Evolutionary conservation across 192 early-diverging fungal genomes (phyloP).

Genomic region (Gamsiella multidivaricata): DNA sequence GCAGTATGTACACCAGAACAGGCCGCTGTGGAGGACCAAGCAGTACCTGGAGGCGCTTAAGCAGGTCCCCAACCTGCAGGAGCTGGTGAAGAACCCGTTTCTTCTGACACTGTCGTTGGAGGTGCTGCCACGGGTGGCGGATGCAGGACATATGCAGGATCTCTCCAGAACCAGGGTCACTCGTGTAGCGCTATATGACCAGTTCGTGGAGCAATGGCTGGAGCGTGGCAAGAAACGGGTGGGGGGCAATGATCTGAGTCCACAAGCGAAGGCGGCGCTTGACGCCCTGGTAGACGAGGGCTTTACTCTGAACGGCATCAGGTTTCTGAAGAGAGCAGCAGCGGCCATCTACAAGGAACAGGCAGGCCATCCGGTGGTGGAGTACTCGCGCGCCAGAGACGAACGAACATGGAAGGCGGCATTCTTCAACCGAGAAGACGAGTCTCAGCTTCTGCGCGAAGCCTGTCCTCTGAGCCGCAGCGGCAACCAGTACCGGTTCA

Average conservation of each 20-base stretch:
- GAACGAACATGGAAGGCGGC: neutral
- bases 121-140: neutral
- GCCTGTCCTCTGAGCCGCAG: no score
- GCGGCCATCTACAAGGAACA: neutral
- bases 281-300: neutral
- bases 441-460: neutral
- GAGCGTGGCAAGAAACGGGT: no score
- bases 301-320: neutral
- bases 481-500: no score
- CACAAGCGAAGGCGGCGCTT: no score
- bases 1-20: neutral
- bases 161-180: no score
- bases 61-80: neutral
- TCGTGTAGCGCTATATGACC: no score
- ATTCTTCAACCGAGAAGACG: neutral
- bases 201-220: no score
- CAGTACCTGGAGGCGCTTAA: neutral
- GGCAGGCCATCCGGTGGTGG: neutral
- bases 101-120: neutral
- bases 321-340: neutral
- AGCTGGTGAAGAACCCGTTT: constrained; percentile 14
- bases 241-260: no score
- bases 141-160: no score
- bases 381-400: neutral
- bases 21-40: neutral